Base-by-base conservation (phyloP, 768 basidiomycete genomes). In the Collybiopsis confluens region DNA sequence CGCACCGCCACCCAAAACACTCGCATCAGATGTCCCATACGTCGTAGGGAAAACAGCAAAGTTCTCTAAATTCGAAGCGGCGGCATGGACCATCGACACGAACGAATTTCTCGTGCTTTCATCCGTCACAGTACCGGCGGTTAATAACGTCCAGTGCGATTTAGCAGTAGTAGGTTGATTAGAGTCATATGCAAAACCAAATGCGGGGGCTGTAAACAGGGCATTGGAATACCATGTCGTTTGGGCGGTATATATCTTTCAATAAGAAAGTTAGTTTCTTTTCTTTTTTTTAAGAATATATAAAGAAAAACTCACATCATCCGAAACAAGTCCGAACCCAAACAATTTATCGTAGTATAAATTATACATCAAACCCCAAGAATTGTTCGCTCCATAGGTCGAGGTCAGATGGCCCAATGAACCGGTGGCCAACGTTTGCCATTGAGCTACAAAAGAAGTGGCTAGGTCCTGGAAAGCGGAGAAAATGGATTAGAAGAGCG, bases 291-390 rank as follows among this genome's bases (percentile, higher is more conserved):
- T 21, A 10, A 15, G n/a, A 37, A 8, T 0, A 10, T 35, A n/a
- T 42, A 23, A 20, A 8, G n/a, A 8, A 16, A 23, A 1, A 45
- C 56, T 3, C 4, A 58, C 57, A 27, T 24, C 33, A 43, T 24
- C 21, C 23, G 52, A 28, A 16, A 58, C 50, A 20, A 58, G 42
- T 20, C 41, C 38, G 33, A 55, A 52, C 11, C 66, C 66, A 5
- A 79, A 61, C 21, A 78, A 62, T 55, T 61, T 66, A 54, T 80
- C 78, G 21, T 72, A 73, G 43, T 70, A 79, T 49, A 79, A 36
- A 63, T 78, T 80, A 60, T 79, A 80, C 11, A 70, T 62, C 33
- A 74, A 56, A 5, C 68, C 71, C 73, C 70, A 74, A 1, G 58
- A 54, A 15, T 33, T 41, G 2, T 38, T 15, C 26, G 24, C 18